These are phyloP conservation scores for Solanum arcanum DNA, from an alignment of 257 asterid genomes.

Conservation along the genomic window DNA sequence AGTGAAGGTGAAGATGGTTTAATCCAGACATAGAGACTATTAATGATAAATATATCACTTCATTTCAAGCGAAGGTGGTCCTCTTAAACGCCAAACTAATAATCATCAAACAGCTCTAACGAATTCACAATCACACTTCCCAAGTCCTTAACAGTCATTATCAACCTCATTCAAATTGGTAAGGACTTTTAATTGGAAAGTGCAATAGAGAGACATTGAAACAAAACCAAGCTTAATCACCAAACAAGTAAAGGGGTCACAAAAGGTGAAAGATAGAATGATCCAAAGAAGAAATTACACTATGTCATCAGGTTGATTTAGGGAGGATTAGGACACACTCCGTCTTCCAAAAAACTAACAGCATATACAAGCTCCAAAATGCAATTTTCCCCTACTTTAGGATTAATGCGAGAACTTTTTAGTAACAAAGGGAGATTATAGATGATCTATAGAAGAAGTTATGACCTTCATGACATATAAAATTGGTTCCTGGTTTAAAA, in stretches of 20 bases:
- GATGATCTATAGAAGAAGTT: neutral
- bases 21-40: neutral
- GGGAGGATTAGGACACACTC: neutral
- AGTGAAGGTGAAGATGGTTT: neutral
- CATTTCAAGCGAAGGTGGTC: neutral
- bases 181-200: neutral
- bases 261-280: neutral
- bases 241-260: neutral
- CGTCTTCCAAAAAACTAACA: neutral
- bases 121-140: neutral
- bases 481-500: neutral
- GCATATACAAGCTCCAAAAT: neutral
- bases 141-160: neutral
- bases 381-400: neutral
- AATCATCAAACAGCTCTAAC: neutral
- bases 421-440: neutral
- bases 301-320: neutral
- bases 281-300: neutral
- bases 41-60: neutral
- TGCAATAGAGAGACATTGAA: neutral
- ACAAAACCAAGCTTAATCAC: neutral
- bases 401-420: neutral
- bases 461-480: neutral
- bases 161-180: neutral
- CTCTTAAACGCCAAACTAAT: neutral